Conservation (phyloP, 75 land plant species). For the Picea sitchensis region DNA sequence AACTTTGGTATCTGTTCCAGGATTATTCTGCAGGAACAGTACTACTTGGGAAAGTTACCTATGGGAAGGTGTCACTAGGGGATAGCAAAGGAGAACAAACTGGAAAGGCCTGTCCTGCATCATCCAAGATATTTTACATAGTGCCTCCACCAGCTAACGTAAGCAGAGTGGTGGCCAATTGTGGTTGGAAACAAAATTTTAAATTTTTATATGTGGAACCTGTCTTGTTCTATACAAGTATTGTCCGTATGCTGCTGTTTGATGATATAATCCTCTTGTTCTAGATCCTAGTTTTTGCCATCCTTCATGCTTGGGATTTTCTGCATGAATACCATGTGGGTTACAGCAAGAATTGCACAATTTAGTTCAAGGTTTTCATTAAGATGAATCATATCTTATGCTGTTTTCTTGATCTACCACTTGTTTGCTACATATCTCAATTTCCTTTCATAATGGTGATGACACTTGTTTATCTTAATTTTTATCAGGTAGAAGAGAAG, state of each 20-base stretch:
- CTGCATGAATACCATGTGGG: too few species aligned
- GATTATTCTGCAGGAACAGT: constrained; percentile 59
- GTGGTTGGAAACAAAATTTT: not conserved
- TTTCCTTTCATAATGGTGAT: not conserved
- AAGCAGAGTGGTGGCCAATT: not conserved
- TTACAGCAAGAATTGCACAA: too few species aligned
- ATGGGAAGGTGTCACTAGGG: constrained; percentile 48
- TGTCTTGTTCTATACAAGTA: not conserved
- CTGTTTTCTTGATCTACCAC: not conserved
- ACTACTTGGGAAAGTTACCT: constrained; percentile 72
- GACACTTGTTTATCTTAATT: not conserved
- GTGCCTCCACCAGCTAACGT: constrained; percentile 73
- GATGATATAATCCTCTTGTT: not conserved
- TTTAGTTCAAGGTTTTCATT: too few species aligned
- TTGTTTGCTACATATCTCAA: not conserved
- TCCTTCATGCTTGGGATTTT: too few species aligned
- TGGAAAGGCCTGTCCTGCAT: constrained; percentile 53
- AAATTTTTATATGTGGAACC: not conserved
- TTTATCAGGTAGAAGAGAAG: constrained; percentile 60
- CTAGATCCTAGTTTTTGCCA: too few species aligned
- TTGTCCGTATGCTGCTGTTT: not conserved
- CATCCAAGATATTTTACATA: constrained; percentile 57
- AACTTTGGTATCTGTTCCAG: constrained; percentile 35
- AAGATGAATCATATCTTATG: too few species aligned
- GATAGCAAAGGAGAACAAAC: constrained; percentile 38